Evolutionary conservation across 768 basidiomycete species (phyloP).

Genomic region (Suillus variegatus): DNA sequence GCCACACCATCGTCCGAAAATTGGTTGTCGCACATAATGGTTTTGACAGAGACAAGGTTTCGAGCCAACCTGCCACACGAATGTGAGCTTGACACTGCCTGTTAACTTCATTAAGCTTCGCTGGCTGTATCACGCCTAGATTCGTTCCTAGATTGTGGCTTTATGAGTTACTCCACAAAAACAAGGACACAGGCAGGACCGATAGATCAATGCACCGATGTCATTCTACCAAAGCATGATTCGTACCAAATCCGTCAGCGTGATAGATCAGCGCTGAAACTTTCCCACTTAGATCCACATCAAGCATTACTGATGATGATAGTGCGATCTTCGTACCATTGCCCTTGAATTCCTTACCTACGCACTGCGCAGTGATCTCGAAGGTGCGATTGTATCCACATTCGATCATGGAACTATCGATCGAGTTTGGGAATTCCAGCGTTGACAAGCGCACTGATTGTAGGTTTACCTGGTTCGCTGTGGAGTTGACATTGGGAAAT

Average conservation of each 20-base stretch:
- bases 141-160: background rate
- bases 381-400: slow-evolving; percentile 61
- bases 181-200: background rate
- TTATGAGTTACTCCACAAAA: background rate
- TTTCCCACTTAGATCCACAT: slow-evolving; percentile 73
- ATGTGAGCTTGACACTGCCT: background rate
- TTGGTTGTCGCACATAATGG: background rate
- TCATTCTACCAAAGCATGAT: background rate
- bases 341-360: slow-evolving; percentile 74
- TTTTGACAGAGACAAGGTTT: background rate
- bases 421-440: slow-evolving; percentile 79
- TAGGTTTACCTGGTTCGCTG: slow-evolving; percentile 34
- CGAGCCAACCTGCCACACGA: background rate
- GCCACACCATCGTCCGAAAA: background rate
- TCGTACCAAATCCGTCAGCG: background rate
- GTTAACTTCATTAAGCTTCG: background rate
- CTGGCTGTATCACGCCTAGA: background rate
- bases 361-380: slow-evolving; percentile 55
- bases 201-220: background rate
- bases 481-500: slow-evolving; percentile 36
- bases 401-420: slow-evolving; percentile 57
- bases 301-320: slow-evolving; percentile 74
- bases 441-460: slow-evolving; percentile 29
- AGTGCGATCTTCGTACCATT: slow-evolving; percentile 69
- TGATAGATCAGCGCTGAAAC: slow-evolving; percentile 58